phyloP scores from a whole-genome alignment of 306 rosid genomes.

The Herpetospermum pedunculosum region DNA sequence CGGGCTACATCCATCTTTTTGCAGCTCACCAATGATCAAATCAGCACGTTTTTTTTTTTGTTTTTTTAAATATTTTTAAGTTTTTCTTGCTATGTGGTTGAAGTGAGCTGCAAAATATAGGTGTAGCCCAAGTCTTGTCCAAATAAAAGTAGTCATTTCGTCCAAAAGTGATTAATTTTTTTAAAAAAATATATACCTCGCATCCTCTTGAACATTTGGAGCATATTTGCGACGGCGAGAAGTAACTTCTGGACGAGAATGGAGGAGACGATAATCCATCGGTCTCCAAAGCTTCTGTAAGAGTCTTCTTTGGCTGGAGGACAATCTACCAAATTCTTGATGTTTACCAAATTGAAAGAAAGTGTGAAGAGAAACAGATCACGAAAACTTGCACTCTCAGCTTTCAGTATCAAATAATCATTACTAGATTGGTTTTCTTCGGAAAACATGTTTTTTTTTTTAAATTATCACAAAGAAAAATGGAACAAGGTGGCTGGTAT shows the following conservation, averaged over 20 bases:
- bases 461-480: not conserved
- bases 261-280: conserved; percentile 56
- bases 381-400: conserved; percentile 27
- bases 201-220: not conserved
- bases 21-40: too few relatives aligned
- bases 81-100: too few relatives aligned
- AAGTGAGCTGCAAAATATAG: too few relatives aligned
- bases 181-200: not conserved
- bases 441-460: conserved; percentile 15
- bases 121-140: too few relatives aligned
- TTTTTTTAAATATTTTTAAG: too few relatives aligned
- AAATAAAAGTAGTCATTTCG: too few relatives aligned
- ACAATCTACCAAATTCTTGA: conserved; percentile 28
- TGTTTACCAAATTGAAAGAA: conserved; percentile 16
- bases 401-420: conserved; percentile 26
- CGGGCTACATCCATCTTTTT: too few relatives aligned
- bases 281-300: conserved; percentile 14
- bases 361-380: conserved; percentile 30
- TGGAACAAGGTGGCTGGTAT: too few relatives aligned
- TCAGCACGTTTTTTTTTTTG: too few relatives aligned
- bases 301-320: not conserved
- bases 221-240: not conserved
- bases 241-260: conserved; percentile 26
- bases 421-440: conserved; percentile 3
- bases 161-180: too few relatives aligned